phyloP scores from a whole-genome alignment of 2,329 filamentous ascomycete species.

The Alternaria gaisen region DNA sequence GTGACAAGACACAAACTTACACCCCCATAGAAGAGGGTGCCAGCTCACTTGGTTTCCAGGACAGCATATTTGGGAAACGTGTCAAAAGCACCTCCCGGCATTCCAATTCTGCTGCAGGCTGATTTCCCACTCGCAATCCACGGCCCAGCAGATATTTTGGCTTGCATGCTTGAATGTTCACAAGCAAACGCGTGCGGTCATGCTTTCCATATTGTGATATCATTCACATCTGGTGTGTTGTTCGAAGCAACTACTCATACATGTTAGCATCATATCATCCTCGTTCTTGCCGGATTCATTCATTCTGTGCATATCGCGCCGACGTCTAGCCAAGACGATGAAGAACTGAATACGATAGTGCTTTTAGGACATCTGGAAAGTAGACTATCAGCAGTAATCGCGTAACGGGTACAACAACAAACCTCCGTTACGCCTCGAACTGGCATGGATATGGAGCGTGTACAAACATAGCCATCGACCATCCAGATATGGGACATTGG shows the following conservation, averaged over 20 bases:
- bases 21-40: not conserved
- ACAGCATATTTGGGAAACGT: not conserved
- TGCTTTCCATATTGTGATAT: not conserved
- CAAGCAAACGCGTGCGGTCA: not conserved
- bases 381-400: not conserved
- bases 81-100: not conserved
- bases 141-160: not conserved
- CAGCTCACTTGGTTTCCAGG: not conserved
- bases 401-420: not conserved
- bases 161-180: not conserved
- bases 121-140: not conserved
- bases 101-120: not conserved
- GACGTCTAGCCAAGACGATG: not conserved
- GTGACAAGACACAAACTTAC: not conserved
- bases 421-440: not conserved
- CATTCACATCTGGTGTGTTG: not conserved
- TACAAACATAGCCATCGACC: not conserved
- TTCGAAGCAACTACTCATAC: not conserved
- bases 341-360: not conserved
- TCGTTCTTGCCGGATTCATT: not conserved
- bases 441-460: not conserved
- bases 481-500: not conserved
- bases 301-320: too few species aligned
- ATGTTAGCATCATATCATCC: not conserved
- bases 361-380: not conserved